Percentiles rank a stretch among this genome's conserved stretches.
Evolutionary conservation across 208 protist species (phyloP).

Genomic region (Acanthamoeba lenticulata): DNA sequence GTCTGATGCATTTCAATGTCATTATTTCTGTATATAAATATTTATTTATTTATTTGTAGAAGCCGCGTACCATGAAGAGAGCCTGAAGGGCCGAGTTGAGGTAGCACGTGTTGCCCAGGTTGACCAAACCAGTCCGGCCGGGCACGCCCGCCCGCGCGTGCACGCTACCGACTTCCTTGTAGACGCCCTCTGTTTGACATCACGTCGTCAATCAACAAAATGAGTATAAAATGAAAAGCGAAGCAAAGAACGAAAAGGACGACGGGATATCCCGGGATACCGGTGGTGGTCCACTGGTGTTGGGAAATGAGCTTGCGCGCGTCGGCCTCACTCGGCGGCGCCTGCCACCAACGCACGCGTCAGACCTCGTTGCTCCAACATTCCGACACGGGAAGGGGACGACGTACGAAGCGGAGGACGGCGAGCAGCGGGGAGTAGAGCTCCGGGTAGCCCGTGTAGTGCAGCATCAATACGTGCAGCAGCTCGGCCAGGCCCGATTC

Average conservation of each 20-base stretch:
- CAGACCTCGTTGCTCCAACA: too few relatives aligned
- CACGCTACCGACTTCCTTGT: background rate
- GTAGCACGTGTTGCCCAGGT: conserved; percentile 63
- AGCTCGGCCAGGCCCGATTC: background rate
- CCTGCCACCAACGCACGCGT: background rate
- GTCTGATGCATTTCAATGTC: too few relatives aligned
- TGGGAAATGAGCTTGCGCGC: background rate
- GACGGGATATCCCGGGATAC: too few relatives aligned
- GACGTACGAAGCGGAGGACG: background rate
- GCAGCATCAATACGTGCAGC: conserved; percentile 36
- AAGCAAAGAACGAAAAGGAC: too few relatives aligned
- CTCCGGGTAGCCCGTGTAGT: conserved; percentile 33
- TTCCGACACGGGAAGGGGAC: background rate
- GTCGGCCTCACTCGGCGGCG: background rate
- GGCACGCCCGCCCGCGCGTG: background rate
- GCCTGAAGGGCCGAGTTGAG: conserved; percentile 28
- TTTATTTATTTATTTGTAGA: too few relatives aligned
- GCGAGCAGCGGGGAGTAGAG: conserved; percentile 26
- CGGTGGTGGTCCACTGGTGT: background rate
- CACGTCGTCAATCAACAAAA: too few relatives aligned
- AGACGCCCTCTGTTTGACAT: background rate
- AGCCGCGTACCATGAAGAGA: conserved; percentile 3
- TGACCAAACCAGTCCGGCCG: background rate
- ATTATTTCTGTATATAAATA: too few relatives aligned
- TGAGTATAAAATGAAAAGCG: too few relatives aligned